Evolutionary conservation across 257 asterid species (phyloP), one percentile per base, ranked within the genome.

Genomic region (Przewalskia tangutica): DNA sequence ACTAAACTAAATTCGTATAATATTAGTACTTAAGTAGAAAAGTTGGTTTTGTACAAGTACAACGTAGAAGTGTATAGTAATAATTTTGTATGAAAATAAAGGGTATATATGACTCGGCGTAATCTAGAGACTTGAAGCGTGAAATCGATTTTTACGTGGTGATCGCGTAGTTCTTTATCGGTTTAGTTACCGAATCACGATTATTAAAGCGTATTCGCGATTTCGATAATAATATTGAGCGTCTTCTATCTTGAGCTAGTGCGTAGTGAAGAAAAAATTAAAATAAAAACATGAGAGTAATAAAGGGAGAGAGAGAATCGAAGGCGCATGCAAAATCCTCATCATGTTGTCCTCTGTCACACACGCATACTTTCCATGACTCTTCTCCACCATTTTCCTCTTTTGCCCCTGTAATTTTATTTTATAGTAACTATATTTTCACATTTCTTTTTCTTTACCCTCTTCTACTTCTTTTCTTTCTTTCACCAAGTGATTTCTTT

Each of bases 291-390:
- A 78, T 4, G 62, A 50, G 79, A 58, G 20, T 10, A 62, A n/a
- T 81, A 64, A 64, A 55, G n/a, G 65, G 32, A 20, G 65, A 27
- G 77, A 82, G 85, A 89, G 82, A 83, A 89, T 87, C 91, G 93
- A 86, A 86, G 90, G 89, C 94, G 94, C 98, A 92, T 93, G 98
- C 95, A 92, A 87, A 83, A 60, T 58, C 85, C 77, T 87, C 87
- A 93, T 92, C 87, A 93, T 92, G 82, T 77, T 90, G 98, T 92
- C 88, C 86, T 91, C 89, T 83, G 76, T 83, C 80, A 51, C 88
- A 89, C 89, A 86, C 86, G 90, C 95, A 76, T 78, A 71, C 85
- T 75, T 84, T 84, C 86, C 92, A 84, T 84, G 85, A 87, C 80
- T 81, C 87, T 71, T 44, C 75, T 9, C 60, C 10, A 4, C 2